Percentiles rank a stretch among this genome's conserved stretches.
Conservation (phyloP, 2,329 filamentous ascomycete species). For the Aspergillus sp. region DNA sequence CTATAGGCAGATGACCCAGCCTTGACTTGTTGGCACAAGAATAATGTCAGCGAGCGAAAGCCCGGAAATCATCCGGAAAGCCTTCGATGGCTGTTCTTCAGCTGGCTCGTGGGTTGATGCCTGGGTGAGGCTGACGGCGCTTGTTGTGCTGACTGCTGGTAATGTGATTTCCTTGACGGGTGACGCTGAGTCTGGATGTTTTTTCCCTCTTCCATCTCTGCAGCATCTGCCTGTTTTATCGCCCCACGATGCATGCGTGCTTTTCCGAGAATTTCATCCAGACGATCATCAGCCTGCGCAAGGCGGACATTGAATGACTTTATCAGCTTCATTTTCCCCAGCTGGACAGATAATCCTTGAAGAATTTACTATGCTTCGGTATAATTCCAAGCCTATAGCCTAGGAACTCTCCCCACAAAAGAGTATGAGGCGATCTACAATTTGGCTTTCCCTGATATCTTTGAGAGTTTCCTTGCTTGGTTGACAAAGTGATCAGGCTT, state of each 20-base stretch:
- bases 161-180: background rate
- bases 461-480: background rate
- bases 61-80: background rate
- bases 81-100: background rate
- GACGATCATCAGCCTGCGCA: constrained; percentile 2
- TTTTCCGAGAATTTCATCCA: background rate
- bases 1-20: background rate
- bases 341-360: background rate
- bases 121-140: constrained; percentile 4
- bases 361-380: background rate
- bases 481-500: background rate
- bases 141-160: background rate
- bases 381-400: background rate
- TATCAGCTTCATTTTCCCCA: background rate
- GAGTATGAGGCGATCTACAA: background rate
- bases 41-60: background rate
- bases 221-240: background rate
- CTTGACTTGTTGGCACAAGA: background rate
- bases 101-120: background rate
- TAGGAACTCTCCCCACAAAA: background rate
- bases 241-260: constrained; percentile 1
- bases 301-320: background rate
- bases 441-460: background rate
- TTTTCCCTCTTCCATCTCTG: background rate
- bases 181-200: background rate